Base-by-base conservation (phyloP, 2,329 filamentous ascomycete species). In the Neoscytalidium dimidiatum region DNA sequence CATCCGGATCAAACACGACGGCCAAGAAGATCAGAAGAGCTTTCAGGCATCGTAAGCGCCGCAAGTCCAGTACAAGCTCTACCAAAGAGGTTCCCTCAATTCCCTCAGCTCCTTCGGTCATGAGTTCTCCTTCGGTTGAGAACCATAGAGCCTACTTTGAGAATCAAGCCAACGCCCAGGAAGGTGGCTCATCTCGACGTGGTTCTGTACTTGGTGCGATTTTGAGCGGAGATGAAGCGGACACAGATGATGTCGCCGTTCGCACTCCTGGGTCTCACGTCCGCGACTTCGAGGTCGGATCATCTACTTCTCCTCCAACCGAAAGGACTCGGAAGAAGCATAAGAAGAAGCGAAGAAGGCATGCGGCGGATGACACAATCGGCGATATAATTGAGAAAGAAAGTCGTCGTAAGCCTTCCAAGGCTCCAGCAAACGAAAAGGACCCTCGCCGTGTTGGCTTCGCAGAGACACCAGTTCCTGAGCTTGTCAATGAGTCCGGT, bases 1-100 rank as follows among this genome's bases (percentile, higher is more conserved):
- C 87, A 5, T 86, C 84, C 3, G 86, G 84, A 35, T 92, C 90
- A 1, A 86, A 88, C 67, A 92, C 89, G 1, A 91, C 92, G 14
- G 88, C 90, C 2, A 91, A 90, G 73, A 88, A 88, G 64, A 87
- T 96, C 76, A 92, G 88, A 77, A 85, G 90, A 69, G 91, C 90
- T 26, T 89, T 96, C 71, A 89, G 88, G 66, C 83, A 85, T 52
- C 84, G 89, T 62, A 87, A 87, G 71, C 88, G 87, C 68, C 88
- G 91, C 77, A 96, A 94, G 82, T 94, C 90, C 0, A 94, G 90
- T 69, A 82, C 85, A 35, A 87, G 87, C 71, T 93, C 89, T 26
- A 86, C 89, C 26, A 86, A 86, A 66, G 90, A 92, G 14, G 86
- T 83, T 2, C 76, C 75, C 17, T 81, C 80, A 2, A 71, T 77